Percentiles rank a stretch among this genome's conserved stretches.
Conservation (phyloP, 805 yeast genomes). For the Metschnikowia noctiluminum region DNA sequence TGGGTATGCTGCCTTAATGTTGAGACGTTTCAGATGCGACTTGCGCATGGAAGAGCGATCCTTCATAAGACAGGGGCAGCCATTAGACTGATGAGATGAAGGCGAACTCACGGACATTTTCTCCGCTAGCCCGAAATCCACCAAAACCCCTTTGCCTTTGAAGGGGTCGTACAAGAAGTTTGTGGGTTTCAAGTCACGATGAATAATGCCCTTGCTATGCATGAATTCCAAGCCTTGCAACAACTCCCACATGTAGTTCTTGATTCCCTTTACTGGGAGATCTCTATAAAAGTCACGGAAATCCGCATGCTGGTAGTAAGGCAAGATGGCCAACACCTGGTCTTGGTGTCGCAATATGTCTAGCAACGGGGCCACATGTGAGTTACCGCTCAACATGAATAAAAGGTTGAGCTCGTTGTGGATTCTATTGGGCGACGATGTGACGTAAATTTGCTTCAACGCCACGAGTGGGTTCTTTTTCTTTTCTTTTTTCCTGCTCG, state of each 20-base stretch:
- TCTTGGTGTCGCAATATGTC: slow-evolving; percentile 87
- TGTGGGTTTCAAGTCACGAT: slow-evolving; percentile 49
- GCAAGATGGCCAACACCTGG: slow-evolving; percentile 89
- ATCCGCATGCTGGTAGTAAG: slow-evolving; percentile 87
- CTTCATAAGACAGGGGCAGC: slow-evolving; percentile 57
- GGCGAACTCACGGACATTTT: slow-evolving; percentile 23
- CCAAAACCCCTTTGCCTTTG: slow-evolving; percentile 72
- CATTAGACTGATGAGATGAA: slow-evolving; percentile 20
- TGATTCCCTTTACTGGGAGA: slow-evolving; percentile 74
- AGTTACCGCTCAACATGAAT: slow-evolving; percentile 62
- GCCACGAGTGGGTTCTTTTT: slow-evolving; percentile 63
- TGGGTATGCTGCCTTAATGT: slow-evolving; percentile 58
- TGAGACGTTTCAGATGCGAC: slow-evolving; percentile 22
- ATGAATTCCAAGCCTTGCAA: slow-evolving; percentile 72
- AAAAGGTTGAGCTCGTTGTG: slow-evolving; percentile 81
- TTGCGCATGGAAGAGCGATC: slow-evolving; percentile 23
- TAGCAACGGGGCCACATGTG: slow-evolving; percentile 80
- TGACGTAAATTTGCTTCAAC: slow-evolving; percentile 86
- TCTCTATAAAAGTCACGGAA: slow-evolving; percentile 84
- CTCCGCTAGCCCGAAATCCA: slow-evolving; percentile 93
- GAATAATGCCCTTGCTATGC: slow-evolving; percentile 38
- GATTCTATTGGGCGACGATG: slow-evolving; percentile 90
- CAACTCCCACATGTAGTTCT: slow-evolving; percentile 74
- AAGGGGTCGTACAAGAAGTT: slow-evolving; percentile 69
- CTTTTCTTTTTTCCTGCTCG: slow-evolving; percentile 19